These are phyloP conservation scores for Cystoderma amianthinum DNA, from an alignment of 768 basidiomycete genomes.

Conservation along the genomic window DNA sequence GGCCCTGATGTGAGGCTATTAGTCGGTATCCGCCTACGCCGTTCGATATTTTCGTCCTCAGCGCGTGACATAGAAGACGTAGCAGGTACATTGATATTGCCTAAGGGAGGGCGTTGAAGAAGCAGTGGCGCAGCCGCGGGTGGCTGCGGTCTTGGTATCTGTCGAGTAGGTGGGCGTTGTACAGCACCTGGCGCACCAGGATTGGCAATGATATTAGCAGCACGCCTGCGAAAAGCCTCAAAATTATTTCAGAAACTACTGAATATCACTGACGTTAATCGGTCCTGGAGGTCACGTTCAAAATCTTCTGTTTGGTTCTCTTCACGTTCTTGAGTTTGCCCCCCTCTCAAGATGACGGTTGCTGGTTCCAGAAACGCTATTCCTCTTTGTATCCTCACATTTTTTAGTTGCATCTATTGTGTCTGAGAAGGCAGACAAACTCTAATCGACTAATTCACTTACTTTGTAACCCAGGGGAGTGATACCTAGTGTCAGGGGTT, in stretches of 20 bases:
- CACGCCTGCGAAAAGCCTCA: no score
- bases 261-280: constrained; percentile 56
- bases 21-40: constrained; percentile 28
- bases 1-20: constrained; percentile 2
- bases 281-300: constrained; percentile 46
- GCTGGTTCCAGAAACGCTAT: constrained; percentile 73
- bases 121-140: not conserved
- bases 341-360: constrained; percentile 53
- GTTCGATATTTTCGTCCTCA: constrained; percentile 32
- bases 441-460: constrained; percentile 5
- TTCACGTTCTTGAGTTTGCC: constrained; percentile 62
- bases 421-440: not conserved
- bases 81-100: constrained; percentile 29
- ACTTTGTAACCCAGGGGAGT: constrained; percentile 87
- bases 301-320: constrained; percentile 51
- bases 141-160: constrained; percentile 6
- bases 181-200: constrained; percentile 7
- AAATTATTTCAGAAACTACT: not conserved
- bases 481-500: constrained; percentile 59
- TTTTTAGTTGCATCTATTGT: constrained; percentile 61
- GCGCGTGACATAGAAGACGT: constrained; percentile 17
- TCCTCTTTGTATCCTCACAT: constrained; percentile 61
- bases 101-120: constrained; percentile 26
- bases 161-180: constrained; percentile 1
- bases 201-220: not conserved